Evolutionary conservation across 768 basidiomycete species (phyloP), one percentile per base, ranked within the genome.

Genomic region (Fomitopsis pulvina): DNA sequence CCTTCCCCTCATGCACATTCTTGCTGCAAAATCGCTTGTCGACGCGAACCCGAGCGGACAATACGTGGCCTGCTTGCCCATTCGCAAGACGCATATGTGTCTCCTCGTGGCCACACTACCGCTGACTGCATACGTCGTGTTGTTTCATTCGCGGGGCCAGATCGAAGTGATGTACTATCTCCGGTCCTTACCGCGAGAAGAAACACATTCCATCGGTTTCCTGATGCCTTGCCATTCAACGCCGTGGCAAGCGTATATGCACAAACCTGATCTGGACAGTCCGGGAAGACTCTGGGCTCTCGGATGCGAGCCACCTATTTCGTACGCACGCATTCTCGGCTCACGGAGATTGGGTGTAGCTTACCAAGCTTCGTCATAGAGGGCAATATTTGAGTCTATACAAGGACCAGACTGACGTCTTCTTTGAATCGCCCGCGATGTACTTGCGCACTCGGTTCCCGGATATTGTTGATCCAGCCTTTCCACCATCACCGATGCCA

Each of bases 191-290:
- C 73, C 83, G 1, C 54, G 65, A 4, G 60, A 70, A 7, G 70
- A 81, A 18, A 68, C 86, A 22, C 55, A 56, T 4, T 72, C 76
- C 18, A 68, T 95, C 20, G 92, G 89, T 1, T 83, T 92, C 59
- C 67, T 97, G 20, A 94, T 92, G 89, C 95, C 96, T 9, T 99
- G 96, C 55, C 95, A 99, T 68, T 96, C 94, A 20, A 91, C 89
- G 1, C 95, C 95, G 4, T 92, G 89, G 70, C 87, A 91, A 60
- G 82, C 92, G 1, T 85, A 92, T 65, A 63, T 98, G 7, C 96
- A 98, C 63, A 72, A 80, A 18, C 68, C 71, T 22, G 75, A 85
- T 43, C 73, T 91, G 8, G 79, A 78, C 20, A 62, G 70, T 11
- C 56, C 55, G 2, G 78, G 79, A 7, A 67, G 70, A 46, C 69